Base-by-base conservation (phyloP, 2,329 filamentous ascomycete species). In the Pseudocercospora ulei region DNA sequence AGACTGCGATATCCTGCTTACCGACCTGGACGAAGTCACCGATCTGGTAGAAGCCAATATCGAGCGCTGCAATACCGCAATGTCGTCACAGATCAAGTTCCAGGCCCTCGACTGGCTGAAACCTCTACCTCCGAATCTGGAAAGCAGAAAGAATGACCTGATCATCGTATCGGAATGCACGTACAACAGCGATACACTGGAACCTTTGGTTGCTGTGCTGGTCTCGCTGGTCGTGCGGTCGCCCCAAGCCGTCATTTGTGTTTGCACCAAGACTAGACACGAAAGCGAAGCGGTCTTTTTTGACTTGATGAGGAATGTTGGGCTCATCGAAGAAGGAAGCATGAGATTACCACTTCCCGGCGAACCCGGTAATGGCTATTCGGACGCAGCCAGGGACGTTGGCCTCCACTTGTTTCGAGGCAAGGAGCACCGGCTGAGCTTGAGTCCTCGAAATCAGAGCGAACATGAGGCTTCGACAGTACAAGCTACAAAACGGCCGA, bases 151-250 rank as follows among this genome's bases (percentile, higher is more conserved):
- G 7, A 67, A 74, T 51, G 72, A 80, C 55, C 53, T 83, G 20
- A 66, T 82, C 13, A 56, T 82, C 3, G 71, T 81, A 1, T 76
- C 77, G 1, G 80, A 84, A 56, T 83, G 80, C 59, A 83, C 78
- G 1, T 84, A 84, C 61, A 83, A 83, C 56, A 65, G 71, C 9
- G 77, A 80, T 51, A 79, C 74, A 43, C 70, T 78, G 35, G 73
- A 75, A 2, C 68, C 73, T 14, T 62, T 83, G 23, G 76, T 82
- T 5, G 60, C 62, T 17, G 77, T 75, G 1, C 60, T 83, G 6
- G 50, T 55, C 13, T 62, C 59, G 6, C 58, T 80, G 33, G 59
- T 68, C 26, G 53, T 58, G 11, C 56, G 55, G 18, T 73, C 69
- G 4, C 70, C 72, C 2, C 56, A 64, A 42, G 65, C 68, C 0